These are phyloP conservation scores for Sequoia sempervirens DNA, from an alignment of 75 land plant genomes.

Conservation along the genomic window DNA sequence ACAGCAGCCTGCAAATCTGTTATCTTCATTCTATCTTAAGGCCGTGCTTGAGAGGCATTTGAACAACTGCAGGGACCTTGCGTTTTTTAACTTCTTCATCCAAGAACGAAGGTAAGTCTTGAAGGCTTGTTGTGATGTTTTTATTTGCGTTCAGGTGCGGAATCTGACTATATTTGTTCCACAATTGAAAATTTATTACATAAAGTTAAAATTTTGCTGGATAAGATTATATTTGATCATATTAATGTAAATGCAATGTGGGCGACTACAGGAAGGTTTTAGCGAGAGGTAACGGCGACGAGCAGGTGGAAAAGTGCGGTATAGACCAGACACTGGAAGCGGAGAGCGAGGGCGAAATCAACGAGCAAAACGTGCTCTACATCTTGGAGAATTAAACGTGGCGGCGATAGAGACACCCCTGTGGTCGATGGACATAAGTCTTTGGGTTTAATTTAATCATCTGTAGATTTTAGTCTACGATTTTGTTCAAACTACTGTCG, in stretches of 20 bases:
- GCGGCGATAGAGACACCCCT: constrained; percentile 55
- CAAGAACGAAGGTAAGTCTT: constrained; percentile 6
- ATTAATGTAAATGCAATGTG: background rate
- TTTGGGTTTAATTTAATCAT: too few relatives aligned
- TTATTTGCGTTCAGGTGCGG: too few relatives aligned
- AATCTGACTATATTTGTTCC: too few relatives aligned
- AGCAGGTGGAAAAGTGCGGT: constrained; percentile 1
- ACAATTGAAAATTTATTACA: background rate
- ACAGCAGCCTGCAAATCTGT: too few relatives aligned
- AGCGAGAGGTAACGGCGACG: background rate
- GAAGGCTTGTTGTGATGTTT: constrained; percentile 10
- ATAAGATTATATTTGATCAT: background rate
- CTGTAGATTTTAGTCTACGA: too few relatives aligned
- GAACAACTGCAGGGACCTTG: too few relatives aligned
- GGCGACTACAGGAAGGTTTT: background rate
- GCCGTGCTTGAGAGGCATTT: too few relatives aligned
- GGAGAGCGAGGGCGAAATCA: constrained; percentile 30
- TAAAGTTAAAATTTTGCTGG: background rate
- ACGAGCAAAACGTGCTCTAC: constrained; percentile 24
- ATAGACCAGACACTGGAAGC: constrained; percentile 9
- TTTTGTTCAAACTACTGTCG: too few relatives aligned
- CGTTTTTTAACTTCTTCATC: too few relatives aligned
- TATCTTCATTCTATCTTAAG: too few relatives aligned
- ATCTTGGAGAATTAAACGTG: background rate
- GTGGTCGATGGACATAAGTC: constrained; percentile 28